These are phyloP conservation scores for Ilyonectria robusta DNA, from an alignment of 2,329 filamentous ascomycete genomes.

Conservation along the genomic window DNA sequence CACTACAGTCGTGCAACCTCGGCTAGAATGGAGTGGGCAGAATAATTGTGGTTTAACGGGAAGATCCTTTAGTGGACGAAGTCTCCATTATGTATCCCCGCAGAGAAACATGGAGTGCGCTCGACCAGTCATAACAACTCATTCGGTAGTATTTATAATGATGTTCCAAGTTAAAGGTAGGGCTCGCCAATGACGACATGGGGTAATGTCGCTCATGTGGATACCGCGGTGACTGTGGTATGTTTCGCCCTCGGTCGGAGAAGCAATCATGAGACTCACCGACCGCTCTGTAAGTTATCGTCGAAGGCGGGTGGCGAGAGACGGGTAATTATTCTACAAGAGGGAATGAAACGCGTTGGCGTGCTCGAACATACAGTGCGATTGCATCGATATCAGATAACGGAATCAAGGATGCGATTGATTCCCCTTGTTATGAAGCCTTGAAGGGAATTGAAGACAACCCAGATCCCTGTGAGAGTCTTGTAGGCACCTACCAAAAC, in stretches of 20 bases:
- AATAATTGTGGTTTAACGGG: neutral
- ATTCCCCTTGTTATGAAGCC: neutral
- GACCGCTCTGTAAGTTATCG: neutral
- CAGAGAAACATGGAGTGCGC: neutral
- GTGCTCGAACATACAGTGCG: neutral
- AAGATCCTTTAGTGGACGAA: neutral
- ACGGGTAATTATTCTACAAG: neutral
- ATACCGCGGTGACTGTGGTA: neutral
- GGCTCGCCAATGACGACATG: neutral
- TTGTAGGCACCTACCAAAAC: neutral
- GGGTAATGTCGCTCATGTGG: neutral
- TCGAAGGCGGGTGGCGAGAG: neutral
- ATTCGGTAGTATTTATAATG: neutral
- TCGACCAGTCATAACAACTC: neutral
- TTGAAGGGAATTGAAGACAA: neutral
- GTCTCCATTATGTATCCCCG: neutral
- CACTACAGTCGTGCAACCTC: neutral
- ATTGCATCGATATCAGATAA: neutral
- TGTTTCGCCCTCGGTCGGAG: neutral
- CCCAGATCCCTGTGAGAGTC: neutral
- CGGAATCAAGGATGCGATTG: neutral
- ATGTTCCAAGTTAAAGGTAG: neutral
- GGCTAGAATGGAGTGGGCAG: neutral
- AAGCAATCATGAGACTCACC: neutral
- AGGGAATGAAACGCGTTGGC: neutral